phyloP scores from a whole-genome alignment of 2,329 filamentous ascomycete species.

The Cladophialophora bantiana region DNA sequence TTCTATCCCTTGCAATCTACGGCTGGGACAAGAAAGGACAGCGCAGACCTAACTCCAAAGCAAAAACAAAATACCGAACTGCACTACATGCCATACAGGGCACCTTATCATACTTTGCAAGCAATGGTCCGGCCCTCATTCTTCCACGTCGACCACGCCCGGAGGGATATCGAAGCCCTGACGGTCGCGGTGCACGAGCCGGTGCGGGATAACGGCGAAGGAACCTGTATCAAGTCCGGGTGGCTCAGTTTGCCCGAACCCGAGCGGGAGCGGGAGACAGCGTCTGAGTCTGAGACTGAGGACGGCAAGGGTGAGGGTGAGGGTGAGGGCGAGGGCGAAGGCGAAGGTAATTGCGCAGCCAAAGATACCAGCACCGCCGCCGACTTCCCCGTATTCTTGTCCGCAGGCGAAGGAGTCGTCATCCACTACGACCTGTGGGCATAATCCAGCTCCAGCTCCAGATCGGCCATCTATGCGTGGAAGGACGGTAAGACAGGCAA shows the following conservation, averaged over 20 bases:
- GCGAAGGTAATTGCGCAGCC: too few species aligned
- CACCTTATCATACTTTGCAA: too few species aligned
- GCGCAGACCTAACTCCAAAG: too few species aligned
- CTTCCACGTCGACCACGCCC: constrained; percentile 2
- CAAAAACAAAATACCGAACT: too few species aligned
- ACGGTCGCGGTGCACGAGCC: neutral
- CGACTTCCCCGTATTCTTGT: neutral
- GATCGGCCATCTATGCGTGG: constrained; percentile 1
- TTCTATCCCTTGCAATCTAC: too few species aligned
- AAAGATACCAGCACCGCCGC: too few species aligned
- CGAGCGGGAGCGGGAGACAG: neutral
- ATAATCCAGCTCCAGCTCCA: neutral
- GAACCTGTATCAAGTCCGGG: neutral
- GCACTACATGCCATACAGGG: too few species aligned
- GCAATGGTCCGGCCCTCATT: neutral
- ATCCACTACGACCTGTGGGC: constrained; percentile 2
- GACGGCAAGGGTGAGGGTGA: too few species aligned
- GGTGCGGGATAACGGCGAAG: neutral
- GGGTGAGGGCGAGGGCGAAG: too few species aligned
- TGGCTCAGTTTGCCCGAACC: neutral
- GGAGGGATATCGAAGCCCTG: neutral
- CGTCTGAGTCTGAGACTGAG: neutral
- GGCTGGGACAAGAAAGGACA: too few species aligned
- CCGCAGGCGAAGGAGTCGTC: neutral
- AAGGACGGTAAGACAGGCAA: neutral